phyloP scores from a whole-genome alignment of 306 rosid species.

The Casuarina glauca region DNA sequence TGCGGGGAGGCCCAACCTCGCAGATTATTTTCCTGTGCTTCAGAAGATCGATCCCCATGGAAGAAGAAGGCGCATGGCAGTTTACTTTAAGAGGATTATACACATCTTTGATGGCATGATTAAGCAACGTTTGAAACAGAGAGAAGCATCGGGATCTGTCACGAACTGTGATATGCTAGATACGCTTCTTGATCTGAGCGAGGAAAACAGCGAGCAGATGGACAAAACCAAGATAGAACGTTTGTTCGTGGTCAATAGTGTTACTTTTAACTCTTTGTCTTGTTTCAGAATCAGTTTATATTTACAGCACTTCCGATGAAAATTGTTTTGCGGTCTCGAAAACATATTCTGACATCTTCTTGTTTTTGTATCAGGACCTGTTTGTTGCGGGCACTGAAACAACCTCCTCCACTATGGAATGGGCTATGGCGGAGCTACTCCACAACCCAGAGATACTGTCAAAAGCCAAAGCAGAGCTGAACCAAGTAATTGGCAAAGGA shows the following conservation, averaged over 20 bases:
- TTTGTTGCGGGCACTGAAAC: slow-evolving; percentile 69
- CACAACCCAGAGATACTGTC: slow-evolving; percentile 41
- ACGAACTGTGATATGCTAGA: slow-evolving; percentile 37
- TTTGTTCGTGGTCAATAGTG: background rate
- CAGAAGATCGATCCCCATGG: slow-evolving; percentile 48
- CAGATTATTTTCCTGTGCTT: slow-evolving; percentile 42
- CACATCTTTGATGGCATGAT: slow-evolving; percentile 19
- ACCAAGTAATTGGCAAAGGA: slow-evolving; percentile 45
- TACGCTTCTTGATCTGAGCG: slow-evolving; percentile 38
- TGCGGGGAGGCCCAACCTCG: slow-evolving; percentile 43
- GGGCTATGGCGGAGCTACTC: slow-evolving; percentile 64
- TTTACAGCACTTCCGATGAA: background rate
- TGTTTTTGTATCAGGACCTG: slow-evolving; percentile 32
- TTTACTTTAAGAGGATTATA: slow-evolving; percentile 20
- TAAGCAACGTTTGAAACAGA: slow-evolving; percentile 26
- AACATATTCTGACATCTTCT: too few species aligned
- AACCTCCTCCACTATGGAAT: slow-evolving; percentile 43
- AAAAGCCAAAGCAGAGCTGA: slow-evolving; percentile 44
- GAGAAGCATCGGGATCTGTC: slow-evolving; percentile 3
- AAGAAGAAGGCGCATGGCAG: background rate
- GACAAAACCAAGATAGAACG: background rate
- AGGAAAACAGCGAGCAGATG: slow-evolving; percentile 34
- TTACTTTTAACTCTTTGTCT: background rate
- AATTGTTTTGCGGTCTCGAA: too few species aligned
- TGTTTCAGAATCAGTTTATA: too few species aligned